Percentiles rank a stretch among this genome's conserved stretches.
These are phyloP conservation scores for Drosera spatulata DNA, from an alignment of 179 eudicot species.

Conservation along the genomic window DNA sequence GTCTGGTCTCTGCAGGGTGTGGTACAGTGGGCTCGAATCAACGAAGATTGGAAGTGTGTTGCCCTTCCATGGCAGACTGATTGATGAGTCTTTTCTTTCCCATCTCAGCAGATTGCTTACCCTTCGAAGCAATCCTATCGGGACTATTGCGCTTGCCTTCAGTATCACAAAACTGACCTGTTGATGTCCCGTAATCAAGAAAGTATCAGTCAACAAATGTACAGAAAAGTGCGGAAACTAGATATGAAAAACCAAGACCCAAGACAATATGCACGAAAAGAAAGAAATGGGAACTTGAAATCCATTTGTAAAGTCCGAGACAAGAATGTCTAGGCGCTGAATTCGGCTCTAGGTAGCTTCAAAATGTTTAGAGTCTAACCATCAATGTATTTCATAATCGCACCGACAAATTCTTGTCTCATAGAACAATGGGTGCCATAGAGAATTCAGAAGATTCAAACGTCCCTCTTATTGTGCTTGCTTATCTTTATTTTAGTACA, in stretches of 20 bases:
- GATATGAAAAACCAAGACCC: neutral
- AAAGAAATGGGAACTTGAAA: no score
- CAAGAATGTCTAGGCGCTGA: no score
- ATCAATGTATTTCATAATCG: no score
- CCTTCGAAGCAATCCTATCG: conserved; percentile 37
- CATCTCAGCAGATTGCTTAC: conserved; percentile 74
- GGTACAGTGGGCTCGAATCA: conserved; percentile 60
- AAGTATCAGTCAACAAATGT: neutral
- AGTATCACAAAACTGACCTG: conserved; percentile 75
- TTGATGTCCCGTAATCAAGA: neutral
- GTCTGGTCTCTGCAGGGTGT: conserved; percentile 37
- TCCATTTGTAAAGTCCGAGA: no score
- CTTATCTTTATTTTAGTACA: no score
- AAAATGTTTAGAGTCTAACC: no score
- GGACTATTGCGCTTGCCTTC: conserved; percentile 84
- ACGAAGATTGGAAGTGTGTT: conserved; percentile 55
- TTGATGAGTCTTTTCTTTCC: conserved; percentile 51
- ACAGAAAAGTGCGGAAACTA: conserved; percentile 9
- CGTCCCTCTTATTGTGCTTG: no score
- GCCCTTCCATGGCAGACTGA: conserved; percentile 80
- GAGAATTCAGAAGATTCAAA: no score
- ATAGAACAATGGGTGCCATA: no score
- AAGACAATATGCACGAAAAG: no score
- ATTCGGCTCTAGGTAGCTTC: no score
- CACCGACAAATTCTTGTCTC: no score